Evolutionary conservation across 768 basidiomycete genomes (phyloP), one percentile per base, ranked within the genome.

Genomic region (Russula abietina): DNA sequence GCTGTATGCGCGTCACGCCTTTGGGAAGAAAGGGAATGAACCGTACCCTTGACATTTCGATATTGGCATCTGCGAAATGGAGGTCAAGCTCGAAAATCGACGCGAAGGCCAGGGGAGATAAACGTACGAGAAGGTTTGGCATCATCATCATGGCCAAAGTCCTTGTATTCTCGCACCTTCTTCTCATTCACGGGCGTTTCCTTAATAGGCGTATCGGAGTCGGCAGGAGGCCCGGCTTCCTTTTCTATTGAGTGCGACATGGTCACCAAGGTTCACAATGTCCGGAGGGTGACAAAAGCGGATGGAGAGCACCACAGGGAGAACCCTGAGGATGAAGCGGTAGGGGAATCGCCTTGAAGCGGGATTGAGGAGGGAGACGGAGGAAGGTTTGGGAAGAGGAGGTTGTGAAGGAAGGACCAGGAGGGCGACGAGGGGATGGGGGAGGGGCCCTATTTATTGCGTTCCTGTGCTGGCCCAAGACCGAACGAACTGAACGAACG

Each of bases 111-210:
- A 3, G 55, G 8, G 2, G 17, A 62, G 52, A 62, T 57, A 30
- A 80, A 80, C 88, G 54, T 71, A 91, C 89, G 87, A 60, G 85
- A 82, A 48, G 86, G 83, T 82, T 57, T 84, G 80, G 39, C 67
- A 54, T 85, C 78, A 52, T 85, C 77, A 2, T 89, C 88, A 71
- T 92, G 86, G 62, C 82, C 83, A 61, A 91, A 89, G 48, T 91
- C 91, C 80, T 89, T 93, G 79, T 93, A 93, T 78, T 89, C 88
- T 77, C 89, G 81, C 78, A 90, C 88, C 73, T 75, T 86, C 75
- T 80, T 77, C 66, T 76, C 71, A 0, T 60, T 65, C 28, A 59
- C 60, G 30, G 68, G 53, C 32, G 63, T 55, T 33, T 70, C 71
- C 24, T 58, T 53, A 10, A 69, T 57, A 16, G 78, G 76, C 48